phyloP scores from a whole-genome alignment of 192 early-diverging fungal species.

The Piromyces finnis region DNA sequence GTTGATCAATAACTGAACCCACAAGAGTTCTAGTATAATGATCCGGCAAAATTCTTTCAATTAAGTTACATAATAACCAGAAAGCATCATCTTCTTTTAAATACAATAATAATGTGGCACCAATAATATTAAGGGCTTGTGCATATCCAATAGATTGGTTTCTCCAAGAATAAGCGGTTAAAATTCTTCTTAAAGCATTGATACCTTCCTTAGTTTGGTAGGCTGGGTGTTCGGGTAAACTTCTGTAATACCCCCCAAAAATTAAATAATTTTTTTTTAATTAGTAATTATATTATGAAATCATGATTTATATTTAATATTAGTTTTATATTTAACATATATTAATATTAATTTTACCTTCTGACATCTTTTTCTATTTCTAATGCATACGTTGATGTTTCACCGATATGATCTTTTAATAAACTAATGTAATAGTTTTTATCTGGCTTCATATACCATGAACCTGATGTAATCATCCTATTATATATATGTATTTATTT shows the following conservation, averaged over 20 bases:
- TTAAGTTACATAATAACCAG: conserved; percentile 32
- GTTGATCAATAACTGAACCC: conserved; percentile 37
- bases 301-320: too few species aligned
- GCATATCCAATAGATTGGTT: conserved; percentile 41
- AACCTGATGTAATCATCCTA: not conserved
- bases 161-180: conserved; percentile 39
- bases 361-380: conserved; percentile 47
- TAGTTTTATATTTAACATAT: too few species aligned
- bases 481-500: too few species aligned
- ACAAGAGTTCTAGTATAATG: conserved; percentile 42
- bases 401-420: not conserved
- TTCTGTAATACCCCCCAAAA: conserved; percentile 13
- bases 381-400: not conserved
- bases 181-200: conserved; percentile 24
- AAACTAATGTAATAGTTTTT: not conserved
- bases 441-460: not conserved
- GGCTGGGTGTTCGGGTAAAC: conserved; percentile 35
- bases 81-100: conserved; percentile 37
- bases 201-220: conserved; percentile 29
- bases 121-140: conserved; percentile 41
- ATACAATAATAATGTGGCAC: conserved; percentile 27
- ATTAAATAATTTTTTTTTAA: too few species aligned
- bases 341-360: conserved; percentile 14
- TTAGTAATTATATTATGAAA: too few species aligned
- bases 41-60: conserved; percentile 33